phyloP scores from a whole-genome alignment of 257 asterid genomes.

The Solanum phureja region DNA sequence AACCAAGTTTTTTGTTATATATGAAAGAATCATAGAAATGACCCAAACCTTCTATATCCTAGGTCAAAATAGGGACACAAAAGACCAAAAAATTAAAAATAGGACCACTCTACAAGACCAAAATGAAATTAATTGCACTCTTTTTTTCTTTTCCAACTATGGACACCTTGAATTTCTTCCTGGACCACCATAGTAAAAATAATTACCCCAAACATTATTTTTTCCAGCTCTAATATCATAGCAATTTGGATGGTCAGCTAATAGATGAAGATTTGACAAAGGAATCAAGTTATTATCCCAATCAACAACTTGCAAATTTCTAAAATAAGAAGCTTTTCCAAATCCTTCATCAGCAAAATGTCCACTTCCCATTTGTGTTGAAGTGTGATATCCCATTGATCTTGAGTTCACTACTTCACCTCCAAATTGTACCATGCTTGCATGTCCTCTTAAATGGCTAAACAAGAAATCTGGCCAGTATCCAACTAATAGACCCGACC shows the following conservation, averaged over 20 bases:
- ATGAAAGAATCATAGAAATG: conserved; percentile 27
- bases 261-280: conserved; percentile 52
- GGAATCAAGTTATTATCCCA: conserved; percentile 89
- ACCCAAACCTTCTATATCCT: conserved; percentile 2
- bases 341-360: conserved; percentile 85
- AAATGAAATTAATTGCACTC: neutral
- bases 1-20: conserved; percentile 9
- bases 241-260: conserved; percentile 88
- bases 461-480: conserved; percentile 82
- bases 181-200: conserved; percentile 91
- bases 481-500: conserved; percentile 70
- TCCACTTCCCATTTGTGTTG: conserved; percentile 95
- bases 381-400: conserved; percentile 65
- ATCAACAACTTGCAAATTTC: conserved; percentile 81
- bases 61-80: neutral
- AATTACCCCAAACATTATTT: conserved; percentile 83
- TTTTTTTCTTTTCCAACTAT: conserved; percentile 8
- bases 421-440: conserved; percentile 88
- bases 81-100: neutral
- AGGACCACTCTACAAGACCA: neutral
- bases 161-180: conserved; percentile 72
- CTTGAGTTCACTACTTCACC: conserved; percentile 79
- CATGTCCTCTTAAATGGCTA: conserved; percentile 60
- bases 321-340: conserved; percentile 71
- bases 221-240: conserved; percentile 72